Percentiles rank a stretch among this genome's conserved stretches.
These are phyloP conservation scores for Candida michaelii DNA, from an alignment of 805 yeast species.

Conservation along the genomic window DNA sequence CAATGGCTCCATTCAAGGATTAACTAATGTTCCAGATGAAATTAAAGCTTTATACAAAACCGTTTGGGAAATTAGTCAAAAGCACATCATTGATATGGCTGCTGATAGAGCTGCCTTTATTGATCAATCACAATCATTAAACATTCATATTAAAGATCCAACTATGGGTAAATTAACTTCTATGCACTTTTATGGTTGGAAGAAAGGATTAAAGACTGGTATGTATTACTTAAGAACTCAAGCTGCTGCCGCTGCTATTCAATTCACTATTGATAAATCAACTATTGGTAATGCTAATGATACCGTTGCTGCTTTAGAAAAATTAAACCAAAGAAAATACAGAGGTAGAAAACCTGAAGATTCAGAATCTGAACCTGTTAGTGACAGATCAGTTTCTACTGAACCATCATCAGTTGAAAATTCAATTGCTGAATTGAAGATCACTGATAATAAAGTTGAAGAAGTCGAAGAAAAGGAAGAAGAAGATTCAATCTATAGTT, in stretches of 20 bases:
- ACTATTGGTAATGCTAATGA: conserved; percentile 40
- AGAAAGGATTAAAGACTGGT: conserved; percentile 96
- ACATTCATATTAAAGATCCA: conserved; percentile 83
- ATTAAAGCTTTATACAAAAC: conserved; percentile 57
- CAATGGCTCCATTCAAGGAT: conserved; percentile 57
- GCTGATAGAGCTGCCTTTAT: conserved; percentile 78
- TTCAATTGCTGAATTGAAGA: conserved; percentile 46
- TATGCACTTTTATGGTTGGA: conserved; percentile 99
- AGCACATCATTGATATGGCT: conserved; percentile 59
- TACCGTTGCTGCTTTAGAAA: conserved; percentile 38
- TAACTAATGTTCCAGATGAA: conserved; percentile 54
- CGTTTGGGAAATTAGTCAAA: conserved; percentile 63
- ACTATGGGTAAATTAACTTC: conserved; percentile 95
- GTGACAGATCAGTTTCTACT: conserved; percentile 31
- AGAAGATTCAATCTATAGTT: conserved; percentile 60
- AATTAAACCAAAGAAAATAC: conserved; percentile 41
- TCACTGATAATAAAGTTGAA: conserved; percentile 25
- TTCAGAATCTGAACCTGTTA: conserved; percentile 18
- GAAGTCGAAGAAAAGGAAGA: conserved; percentile 15
- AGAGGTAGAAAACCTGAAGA: conserved; percentile 17
- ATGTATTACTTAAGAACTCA: conserved; percentile 97
- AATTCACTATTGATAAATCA: conserved; percentile 60
- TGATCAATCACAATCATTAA: conserved; percentile 92
- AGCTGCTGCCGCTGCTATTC: conserved; percentile 96
- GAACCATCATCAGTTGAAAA: conserved; percentile 45